Base-by-base conservation (phyloP, 2,329 filamentous ascomycete genomes). In the Hysterium pulicare region DNA sequence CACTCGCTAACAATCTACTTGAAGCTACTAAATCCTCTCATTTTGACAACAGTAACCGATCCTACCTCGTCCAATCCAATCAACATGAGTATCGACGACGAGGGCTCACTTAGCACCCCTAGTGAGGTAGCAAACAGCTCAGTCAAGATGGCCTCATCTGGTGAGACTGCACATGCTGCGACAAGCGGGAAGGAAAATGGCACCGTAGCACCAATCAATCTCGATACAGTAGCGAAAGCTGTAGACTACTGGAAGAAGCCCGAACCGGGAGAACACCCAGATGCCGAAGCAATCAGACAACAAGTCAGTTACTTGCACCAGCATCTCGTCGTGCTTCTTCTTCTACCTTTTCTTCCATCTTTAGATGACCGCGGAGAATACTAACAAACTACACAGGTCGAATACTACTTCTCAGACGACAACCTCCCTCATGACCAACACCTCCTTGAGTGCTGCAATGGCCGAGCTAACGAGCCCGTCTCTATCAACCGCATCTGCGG, bases 341-440 rank as follows among this genome's bases (percentile, higher is more conserved):
- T n/a, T n/a, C n/a, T n/a, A n/a, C n/a, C n/a, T n/a, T n/a, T n/a
- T n/a, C n/a, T n/a, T n/a, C n/a, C n/a, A n/a, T n/a, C n/a, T 22
- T 5, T 5, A 24, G 24, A 5, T 8, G 6, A 37, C 6, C n/a
- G n/a, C 24, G 5, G 15, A 6, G 8, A 7, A 15, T 8, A 9
- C 31, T 8, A 9, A 6, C n/a, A 16, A 17, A 11, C 13, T 23
- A 17, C 13, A 34, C 20, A 75, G 62, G 70, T 75, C 19, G 72
- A 76, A 37, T 74, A 59, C 57, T 75, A 74, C 58, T 75, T 76
- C 59, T 71, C 69, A 16, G 72, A 75, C 38, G 66, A 71, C 40
- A 75, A 74, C 40, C 66, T 76, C 3, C 57, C 60, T 2, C 58
- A 48, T 1, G 73, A 76, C 49, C 49, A 57, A 2, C 62, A 73